Evolutionary conservation across 2,329 filamentous ascomycete genomes (phyloP).

Genomic region (Conoideocrella luteorostrata): DNA sequence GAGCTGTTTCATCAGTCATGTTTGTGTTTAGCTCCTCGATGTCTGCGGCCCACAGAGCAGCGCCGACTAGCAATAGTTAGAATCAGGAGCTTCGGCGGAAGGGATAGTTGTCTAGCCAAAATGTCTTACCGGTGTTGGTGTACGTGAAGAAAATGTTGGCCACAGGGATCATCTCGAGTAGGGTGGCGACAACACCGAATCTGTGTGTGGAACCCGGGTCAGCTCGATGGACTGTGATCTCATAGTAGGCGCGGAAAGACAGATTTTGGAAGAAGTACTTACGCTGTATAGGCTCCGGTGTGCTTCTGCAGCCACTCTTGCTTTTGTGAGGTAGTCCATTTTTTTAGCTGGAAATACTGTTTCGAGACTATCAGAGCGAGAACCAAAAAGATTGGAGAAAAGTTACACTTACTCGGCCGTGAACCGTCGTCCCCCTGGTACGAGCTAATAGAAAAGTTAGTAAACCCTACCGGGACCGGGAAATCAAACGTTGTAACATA

Average conservation of each 20-base stretch:
- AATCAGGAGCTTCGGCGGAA: neutral
- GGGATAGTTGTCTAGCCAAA: neutral
- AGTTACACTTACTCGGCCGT: conserved; percentile 43
- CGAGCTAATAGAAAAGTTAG: conserved; percentile 29
- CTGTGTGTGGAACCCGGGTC: conserved; percentile 44
- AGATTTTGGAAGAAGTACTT: conserved; percentile 26
- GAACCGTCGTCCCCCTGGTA: conserved; percentile 41
- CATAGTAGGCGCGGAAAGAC: neutral
- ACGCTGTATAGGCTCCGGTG: conserved; percentile 75
- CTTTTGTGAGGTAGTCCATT: conserved; percentile 61
- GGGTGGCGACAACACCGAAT: conserved; percentile 65
- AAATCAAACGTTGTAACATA: conserved; percentile 16
- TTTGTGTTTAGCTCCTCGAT: conserved; percentile 54
- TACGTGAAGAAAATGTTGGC: conserved; percentile 80
- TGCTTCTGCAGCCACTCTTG: conserved; percentile 65
- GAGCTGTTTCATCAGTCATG: conserved; percentile 46
- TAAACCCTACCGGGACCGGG: neutral
- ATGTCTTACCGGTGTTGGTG: conserved; percentile 64
- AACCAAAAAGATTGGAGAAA: neutral
- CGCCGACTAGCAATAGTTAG: conserved; percentile 54
- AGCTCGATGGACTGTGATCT: conserved; percentile 5
- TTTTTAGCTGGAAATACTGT: conserved; percentile 87
- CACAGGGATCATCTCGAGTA: conserved; percentile 80
- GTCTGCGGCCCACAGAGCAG: conserved; percentile 90
- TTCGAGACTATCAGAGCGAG: conserved; percentile 9